These are phyloP conservation scores for Aurifilum marmelostoma DNA, from an alignment of 2,329 filamentous ascomycete genomes.

Conservation along the genomic window DNA sequence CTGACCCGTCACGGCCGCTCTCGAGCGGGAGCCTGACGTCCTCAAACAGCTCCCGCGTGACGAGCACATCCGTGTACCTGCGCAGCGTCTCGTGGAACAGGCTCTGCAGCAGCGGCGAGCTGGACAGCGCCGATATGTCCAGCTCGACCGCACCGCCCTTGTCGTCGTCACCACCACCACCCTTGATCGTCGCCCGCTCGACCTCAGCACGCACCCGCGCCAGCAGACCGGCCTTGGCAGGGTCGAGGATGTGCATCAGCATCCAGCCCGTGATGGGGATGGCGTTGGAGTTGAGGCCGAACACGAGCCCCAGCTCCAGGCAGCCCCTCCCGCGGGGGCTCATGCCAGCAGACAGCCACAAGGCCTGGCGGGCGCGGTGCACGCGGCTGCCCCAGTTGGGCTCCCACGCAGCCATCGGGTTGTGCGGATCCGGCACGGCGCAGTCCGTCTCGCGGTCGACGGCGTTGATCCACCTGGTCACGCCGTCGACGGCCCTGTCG, in stretches of 20 bases:
- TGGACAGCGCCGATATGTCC: constrained; percentile 1
- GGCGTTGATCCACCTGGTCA: constrained; percentile 5
- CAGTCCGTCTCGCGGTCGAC: not conserved
- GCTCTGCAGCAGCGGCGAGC: constrained; percentile 11
- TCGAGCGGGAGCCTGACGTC: constrained; percentile 10
- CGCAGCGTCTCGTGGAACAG: constrained; percentile 10
- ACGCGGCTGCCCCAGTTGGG: constrained; percentile 9
- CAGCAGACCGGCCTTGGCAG: not conserved
- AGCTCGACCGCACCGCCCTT: not conserved
- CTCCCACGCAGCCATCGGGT: not conserved
- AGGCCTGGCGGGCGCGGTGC: not conserved
- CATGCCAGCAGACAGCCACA: not conserved
- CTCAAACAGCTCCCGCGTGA: constrained; percentile 8
- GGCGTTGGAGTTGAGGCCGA: constrained; percentile 8
- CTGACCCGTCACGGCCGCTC: not conserved
- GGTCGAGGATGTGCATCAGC: constrained; percentile 8
- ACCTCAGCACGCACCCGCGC: not conserved
- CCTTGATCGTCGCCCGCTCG: not conserved
- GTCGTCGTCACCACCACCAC: no score
- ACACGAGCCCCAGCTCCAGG: not conserved
- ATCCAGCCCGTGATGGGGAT: constrained; percentile 9
- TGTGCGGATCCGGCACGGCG: not conserved
- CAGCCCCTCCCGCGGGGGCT: not conserved
- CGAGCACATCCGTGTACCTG: not conserved
- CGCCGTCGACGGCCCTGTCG: not conserved